These are phyloP conservation scores for Dispira parvispora DNA, from an alignment of 192 early-diverging fungal species.

Conservation along the genomic window DNA sequence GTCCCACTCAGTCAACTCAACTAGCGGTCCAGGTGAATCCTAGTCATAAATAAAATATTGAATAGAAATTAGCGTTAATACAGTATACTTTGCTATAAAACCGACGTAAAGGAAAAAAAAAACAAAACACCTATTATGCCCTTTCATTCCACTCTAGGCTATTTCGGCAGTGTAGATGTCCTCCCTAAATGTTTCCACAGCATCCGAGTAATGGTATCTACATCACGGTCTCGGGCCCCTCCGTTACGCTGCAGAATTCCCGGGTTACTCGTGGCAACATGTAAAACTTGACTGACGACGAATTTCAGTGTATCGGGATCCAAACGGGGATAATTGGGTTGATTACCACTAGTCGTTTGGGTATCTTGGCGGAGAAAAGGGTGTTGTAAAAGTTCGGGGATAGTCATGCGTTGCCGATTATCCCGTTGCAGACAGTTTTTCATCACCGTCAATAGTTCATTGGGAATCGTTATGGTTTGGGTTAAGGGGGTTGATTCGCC, in stretches of 20 bases:
- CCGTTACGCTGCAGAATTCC: conserved; percentile 4
- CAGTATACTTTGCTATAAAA: too few relatives aligned
- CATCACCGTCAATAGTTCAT: conserved; percentile 40
- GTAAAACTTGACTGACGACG: background rate
- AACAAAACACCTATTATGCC: too few relatives aligned
- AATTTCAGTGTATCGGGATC: background rate
- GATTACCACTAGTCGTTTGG: background rate
- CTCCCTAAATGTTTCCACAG: background rate
- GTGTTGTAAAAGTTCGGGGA: conserved; percentile 47
- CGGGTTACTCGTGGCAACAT: background rate
- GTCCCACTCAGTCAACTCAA: too few relatives aligned
- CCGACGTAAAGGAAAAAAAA: too few relatives aligned
- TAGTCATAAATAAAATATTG: too few relatives aligned
- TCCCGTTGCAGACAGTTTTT: conserved; percentile 50
- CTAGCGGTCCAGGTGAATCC: too few relatives aligned
- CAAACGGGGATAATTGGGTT: background rate
- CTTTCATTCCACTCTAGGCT: too few relatives aligned
- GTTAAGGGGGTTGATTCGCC: conserved; percentile 12
- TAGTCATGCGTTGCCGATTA: conserved; percentile 41
- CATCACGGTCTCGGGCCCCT: conserved; percentile 1
- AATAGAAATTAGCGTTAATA: too few relatives aligned
- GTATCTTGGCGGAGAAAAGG: conserved; percentile 31
- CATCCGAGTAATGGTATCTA: background rate
- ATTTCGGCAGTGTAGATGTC: background rate
- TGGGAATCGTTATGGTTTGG: conserved; percentile 23